Evolutionary conservation across 2,329 filamentous ascomycete genomes (phyloP).

Genomic region (Colletotrichum tropicicola): DNA sequence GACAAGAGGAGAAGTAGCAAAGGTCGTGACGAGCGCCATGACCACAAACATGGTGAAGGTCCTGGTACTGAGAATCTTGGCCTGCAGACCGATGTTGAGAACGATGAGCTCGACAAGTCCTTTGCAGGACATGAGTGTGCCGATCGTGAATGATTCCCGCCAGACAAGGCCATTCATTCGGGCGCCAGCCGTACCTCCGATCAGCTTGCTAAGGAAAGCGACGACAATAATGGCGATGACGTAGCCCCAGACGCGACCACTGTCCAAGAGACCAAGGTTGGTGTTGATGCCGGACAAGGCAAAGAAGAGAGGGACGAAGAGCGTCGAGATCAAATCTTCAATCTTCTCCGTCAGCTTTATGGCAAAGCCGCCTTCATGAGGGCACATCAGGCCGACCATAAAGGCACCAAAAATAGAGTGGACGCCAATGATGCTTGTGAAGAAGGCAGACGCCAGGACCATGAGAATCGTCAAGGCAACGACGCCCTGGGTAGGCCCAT

Average conservation of each 20-base stretch:
- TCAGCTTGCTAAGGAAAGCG: slow-evolving; percentile 80
- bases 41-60: slow-evolving; percentile 88
- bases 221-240: slow-evolving; percentile 81
- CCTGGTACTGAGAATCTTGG: slow-evolving; percentile 75
- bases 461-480: slow-evolving; percentile 85
- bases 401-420: slow-evolving; percentile 96
- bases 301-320: slow-evolving; percentile 89
- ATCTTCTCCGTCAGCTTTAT: slow-evolving; percentile 94
- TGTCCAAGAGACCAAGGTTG: slow-evolving; percentile 79
- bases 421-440: slow-evolving; percentile 88
- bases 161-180: slow-evolving; percentile 76
- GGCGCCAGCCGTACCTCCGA: slow-evolving; percentile 78
- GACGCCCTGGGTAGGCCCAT: slow-evolving; percentile 86
- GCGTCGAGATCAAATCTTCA: slow-evolving; percentile 84
- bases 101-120: slow-evolving; percentile 87
- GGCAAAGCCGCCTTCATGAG: slow-evolving; percentile 88
- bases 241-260: slow-evolving; percentile 82
- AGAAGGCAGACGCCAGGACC: slow-evolving; percentile 82
- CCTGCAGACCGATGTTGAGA: slow-evolving; percentile 75
- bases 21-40: slow-evolving; percentile 82
- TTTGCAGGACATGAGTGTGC: slow-evolving; percentile 88
- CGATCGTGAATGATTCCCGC: slow-evolving; percentile 84
- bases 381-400: slow-evolving; percentile 86
- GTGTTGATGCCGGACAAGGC: slow-evolving; percentile 83
- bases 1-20: slow-evolving; percentile 77